Evolutionary conservation across 1,284 basidiomycete species (phyloP).

Genomic region (Puccinia novopanici): DNA sequence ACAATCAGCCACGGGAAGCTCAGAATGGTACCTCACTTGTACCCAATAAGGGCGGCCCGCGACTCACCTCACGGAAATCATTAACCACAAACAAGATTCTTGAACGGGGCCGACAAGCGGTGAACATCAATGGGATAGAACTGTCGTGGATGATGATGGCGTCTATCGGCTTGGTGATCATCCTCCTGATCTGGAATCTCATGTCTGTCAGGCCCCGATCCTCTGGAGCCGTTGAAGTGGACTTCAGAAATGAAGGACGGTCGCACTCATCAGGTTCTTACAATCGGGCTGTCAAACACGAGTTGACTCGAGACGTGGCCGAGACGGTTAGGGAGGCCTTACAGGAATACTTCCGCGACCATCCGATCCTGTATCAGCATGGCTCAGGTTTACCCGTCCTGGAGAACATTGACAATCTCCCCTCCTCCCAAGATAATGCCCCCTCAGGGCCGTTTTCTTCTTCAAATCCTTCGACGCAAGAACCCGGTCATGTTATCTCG

Average conservation of each 20-base stretch:
- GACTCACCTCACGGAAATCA: not conserved
- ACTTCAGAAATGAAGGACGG: not conserved
- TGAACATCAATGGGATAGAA: not conserved
- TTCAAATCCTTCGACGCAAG: not conserved
- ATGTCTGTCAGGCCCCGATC: not conserved
- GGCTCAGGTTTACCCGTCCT: not conserved
- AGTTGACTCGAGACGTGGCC: not conserved
- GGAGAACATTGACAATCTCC: not conserved
- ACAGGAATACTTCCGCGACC: constrained; percentile 27
- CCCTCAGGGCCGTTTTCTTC: not conserved
- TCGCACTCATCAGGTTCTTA: not conserved
- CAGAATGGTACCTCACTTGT: not conserved
- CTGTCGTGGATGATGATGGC: constrained; percentile 17
- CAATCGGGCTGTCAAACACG: not conserved
- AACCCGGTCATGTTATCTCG: not conserved
- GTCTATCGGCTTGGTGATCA: constrained; percentile 7
- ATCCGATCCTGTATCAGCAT: not conserved
- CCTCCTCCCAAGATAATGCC: not conserved
- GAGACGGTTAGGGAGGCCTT: constrained; percentile 3
- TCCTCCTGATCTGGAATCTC: constrained; percentile 6
- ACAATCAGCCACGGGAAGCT: not conserved
- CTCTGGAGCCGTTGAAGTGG: not conserved
- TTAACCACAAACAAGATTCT: not conserved
- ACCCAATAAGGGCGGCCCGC: not conserved
- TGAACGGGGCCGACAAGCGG: not conserved